phyloP scores from a whole-genome alignment of 164 flowering plant species.

The Magnolia sinica region DNA sequence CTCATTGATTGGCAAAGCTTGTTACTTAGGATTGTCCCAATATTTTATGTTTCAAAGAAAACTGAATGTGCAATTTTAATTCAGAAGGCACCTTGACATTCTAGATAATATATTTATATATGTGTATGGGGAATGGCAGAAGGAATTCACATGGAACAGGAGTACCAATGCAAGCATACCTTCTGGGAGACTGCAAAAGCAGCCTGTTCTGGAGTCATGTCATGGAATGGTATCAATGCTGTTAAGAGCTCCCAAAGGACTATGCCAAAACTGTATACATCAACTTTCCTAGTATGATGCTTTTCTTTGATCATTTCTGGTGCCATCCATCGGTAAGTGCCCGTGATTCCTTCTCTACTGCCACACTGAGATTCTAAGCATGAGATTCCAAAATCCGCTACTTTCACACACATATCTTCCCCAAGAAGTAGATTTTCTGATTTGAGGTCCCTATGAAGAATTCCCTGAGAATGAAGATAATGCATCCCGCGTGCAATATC shows the following conservation, averaged over 20 bases:
- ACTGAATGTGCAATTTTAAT: not conserved
- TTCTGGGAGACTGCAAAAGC: conserved; percentile 96
- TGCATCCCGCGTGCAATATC: conserved; percentile 93
- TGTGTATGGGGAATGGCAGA: not conserved
- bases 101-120: not conserved
- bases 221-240: conserved; percentile 80
- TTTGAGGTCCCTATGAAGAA: conserved; percentile 92
- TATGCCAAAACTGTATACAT: conserved; percentile 93
- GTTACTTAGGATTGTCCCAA: not conserved
- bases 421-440: conserved; percentile 87
- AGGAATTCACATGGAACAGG: not conserved
- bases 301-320: conserved; percentile 95
- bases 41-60: not conserved
- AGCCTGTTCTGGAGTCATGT: conserved; percentile 98
- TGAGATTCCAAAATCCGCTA: conserved; percentile 96
- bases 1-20: not conserved
- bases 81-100: not conserved
- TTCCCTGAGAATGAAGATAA: conserved; percentile 81
- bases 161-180: conserved; percentile 38
- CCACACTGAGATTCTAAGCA: conserved; percentile 89
- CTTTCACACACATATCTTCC: conserved; percentile 81
- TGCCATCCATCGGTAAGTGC: conserved; percentile 99
- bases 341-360: conserved; percentile 78
- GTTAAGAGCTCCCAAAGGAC: conserved; percentile 96
- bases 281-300: conserved; percentile 85